These are phyloP conservation scores for Trypanosoma melophagium DNA, from an alignment of 208 protist species.

Conservation along the genomic window DNA sequence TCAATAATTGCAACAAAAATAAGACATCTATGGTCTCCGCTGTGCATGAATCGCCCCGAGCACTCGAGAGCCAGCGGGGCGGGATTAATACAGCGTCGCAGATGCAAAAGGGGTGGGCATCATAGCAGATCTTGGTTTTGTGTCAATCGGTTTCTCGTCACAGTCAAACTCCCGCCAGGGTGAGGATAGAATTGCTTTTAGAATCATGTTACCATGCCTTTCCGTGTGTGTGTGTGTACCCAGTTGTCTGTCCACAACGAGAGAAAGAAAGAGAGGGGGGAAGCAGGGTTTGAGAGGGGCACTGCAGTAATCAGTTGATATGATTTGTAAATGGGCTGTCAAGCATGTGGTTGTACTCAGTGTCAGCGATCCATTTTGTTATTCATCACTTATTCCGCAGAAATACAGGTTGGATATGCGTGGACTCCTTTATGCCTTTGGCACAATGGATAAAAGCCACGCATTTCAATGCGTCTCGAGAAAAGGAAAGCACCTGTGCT, in stretches of 20 bases:
- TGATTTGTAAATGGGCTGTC: slow-evolving; percentile 12
- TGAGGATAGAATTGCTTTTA: slow-evolving; percentile 44
- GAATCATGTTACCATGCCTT: no score
- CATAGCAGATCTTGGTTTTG: slow-evolving; percentile 86
- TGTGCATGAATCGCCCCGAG: slow-evolving; percentile 33
- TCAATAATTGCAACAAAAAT: slow-evolving; percentile 2
- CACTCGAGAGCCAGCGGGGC: slow-evolving; percentile 21
- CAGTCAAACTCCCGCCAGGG: slow-evolving; percentile 44
- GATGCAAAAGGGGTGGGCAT: slow-evolving; percentile 8
- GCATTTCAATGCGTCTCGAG: no score
- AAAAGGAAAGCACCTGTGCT: no score
- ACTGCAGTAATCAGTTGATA: slow-evolving; percentile 10
- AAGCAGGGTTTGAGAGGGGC: no score
- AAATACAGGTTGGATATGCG: no score
- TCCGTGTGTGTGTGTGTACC: not conserved
- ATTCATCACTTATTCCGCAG: slow-evolving; percentile 20
- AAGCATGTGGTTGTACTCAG: slow-evolving; percentile 17
- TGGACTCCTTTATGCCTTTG: no score
- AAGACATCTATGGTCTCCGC: slow-evolving; percentile 10
- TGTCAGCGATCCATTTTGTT: slow-evolving; percentile 30
- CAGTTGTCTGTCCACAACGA: no score
- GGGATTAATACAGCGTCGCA: slow-evolving; percentile 36
- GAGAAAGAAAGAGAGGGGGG: slow-evolving; percentile 10
- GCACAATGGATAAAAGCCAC: no score
- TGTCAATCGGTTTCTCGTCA: slow-evolving; percentile 70